Evolutionary conservation across 257 asterid genomes (phyloP), one percentile per base, ranked within the genome.

Genomic region (Handroanthus guayacan): DNA sequence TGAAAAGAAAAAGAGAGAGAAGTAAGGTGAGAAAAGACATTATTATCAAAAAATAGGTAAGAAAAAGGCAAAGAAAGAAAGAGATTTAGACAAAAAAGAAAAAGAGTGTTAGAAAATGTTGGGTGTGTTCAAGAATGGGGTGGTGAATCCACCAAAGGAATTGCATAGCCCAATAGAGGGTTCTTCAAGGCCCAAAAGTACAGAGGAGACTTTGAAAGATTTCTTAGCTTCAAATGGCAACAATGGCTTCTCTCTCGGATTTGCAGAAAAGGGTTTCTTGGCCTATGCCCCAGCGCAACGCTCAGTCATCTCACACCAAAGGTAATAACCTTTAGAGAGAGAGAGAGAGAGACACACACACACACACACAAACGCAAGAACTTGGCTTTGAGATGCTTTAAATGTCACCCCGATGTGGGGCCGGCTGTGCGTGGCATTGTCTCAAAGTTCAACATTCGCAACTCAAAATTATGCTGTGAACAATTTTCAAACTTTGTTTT

Each of bases 61-160:
- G 31, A 25, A 25, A 25, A 25, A 25, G 31, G 31, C 31, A 25
- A 25, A 31, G 3, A 36, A 65, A 6, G 2, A 11, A 6, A 7
- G 50, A 31, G 12, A 3, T 3, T 5, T 41, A 39, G 39, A 13
- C 47, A 31, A 12, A 43, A 39, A 18, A 9, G 60, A 31, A 43
- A 5, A n/a, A 12, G 41, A 39, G 12, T 12, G 17, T 51, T 13
- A 44, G 39, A 86, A 81, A 80, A 94, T 95, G 99, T 81, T 95
- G 92, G 90, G 85, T 38, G 76, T 91, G 36, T 95, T 95, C 91
- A 89, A 85, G 84, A 91, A 89, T 37, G 95, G 89, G 36, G 82
- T 95, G 78, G 85, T 91, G 62, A 85, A 86, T 78, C 92, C 98
- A 56, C 99, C 99, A 11, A 66, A 85, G 69, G 99, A 95, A 75